phyloP scores from a whole-genome alignment of 164 flowering plant species.

The Sedum album region DNA sequence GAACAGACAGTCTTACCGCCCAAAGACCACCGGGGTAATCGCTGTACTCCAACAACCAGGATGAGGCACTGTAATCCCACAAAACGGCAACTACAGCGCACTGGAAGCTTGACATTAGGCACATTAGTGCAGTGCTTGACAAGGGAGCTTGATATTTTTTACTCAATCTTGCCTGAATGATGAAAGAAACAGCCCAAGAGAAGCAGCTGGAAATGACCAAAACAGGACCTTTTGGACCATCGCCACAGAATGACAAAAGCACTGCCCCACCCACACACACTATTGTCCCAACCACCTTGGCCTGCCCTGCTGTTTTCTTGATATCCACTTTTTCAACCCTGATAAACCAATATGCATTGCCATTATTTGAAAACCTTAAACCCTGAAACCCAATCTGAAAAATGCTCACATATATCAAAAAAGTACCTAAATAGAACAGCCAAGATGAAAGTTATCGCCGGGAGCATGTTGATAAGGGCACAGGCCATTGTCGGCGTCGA shows the following conservation, averaged over 20 bases:
- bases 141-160: conserved; percentile 27
- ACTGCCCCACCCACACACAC: conserved; percentile 81
- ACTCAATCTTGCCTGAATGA: conserved; percentile 44
- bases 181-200: conserved; percentile 62
- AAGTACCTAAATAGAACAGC: no score
- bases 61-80: conserved; percentile 14
- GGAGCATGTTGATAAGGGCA: conserved; percentile 35
- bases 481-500: conserved; percentile 46
- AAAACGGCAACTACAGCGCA: conserved; percentile 15
- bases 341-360: not conserved
- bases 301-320: conserved; percentile 43
- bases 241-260: conserved; percentile 55
- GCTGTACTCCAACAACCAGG: conserved; percentile 22
- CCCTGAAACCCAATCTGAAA: conserved; percentile 15
- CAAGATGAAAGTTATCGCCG: conserved; percentile 55
- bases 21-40: conserved; percentile 22
- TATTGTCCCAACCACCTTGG: conserved; percentile 60
- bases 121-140: conserved; percentile 24
- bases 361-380: no score
- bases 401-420: conserved; percentile 33
- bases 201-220: conserved; percentile 42
- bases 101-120: conserved; percentile 30
- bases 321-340: conserved; percentile 57
- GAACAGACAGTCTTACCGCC: conserved; percentile 15
- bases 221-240: conserved; percentile 37